Conservation (phyloP, 2,329 filamentous ascomycete species). For the Didymosphaeria variabile region DNA sequence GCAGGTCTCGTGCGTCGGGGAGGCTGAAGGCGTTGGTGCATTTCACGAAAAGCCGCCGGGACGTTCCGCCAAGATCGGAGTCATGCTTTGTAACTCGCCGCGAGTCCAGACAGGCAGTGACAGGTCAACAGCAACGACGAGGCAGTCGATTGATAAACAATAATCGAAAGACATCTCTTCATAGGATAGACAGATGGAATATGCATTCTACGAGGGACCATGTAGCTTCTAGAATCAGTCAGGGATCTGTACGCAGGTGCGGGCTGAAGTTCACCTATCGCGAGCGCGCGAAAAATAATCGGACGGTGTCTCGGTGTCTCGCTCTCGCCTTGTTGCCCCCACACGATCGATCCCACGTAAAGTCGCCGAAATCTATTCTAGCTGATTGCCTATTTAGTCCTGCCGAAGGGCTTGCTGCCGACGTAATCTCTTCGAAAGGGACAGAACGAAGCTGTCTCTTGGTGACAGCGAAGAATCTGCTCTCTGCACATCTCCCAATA, state of each 20-base stretch:
- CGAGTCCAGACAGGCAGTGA: background rate
- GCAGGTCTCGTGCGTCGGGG: constrained; percentile 25
- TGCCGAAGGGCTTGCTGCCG: background rate
- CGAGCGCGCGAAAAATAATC: constrained; percentile 6
- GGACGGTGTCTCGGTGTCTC: constrained; percentile 14
- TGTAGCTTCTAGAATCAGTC: background rate
- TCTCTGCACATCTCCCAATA: background rate
- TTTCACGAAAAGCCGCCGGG: constrained; percentile 18
- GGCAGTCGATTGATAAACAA: background rate
- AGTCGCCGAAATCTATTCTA: background rate
- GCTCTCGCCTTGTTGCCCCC: background rate
- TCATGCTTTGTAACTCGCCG: constrained; percentile 8
- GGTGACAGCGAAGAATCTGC: no score
- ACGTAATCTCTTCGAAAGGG: background rate
- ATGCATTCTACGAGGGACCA: background rate
- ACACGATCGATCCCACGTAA: constrained; percentile 2
- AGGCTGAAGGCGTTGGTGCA: constrained; percentile 20
- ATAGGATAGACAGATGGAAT: background rate
- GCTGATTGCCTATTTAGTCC: background rate
- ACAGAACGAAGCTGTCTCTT: background rate
- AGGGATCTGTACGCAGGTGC: background rate
- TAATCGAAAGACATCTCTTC: background rate
- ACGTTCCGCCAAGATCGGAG: constrained; percentile 15
- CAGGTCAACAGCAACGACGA: background rate
- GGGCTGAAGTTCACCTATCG: background rate